A percentile compares a stretch with the other conserved stretches of the same genome.
Evolutionary conservation across 495 filamentous ascomycete genomes (phyloP).

Genomic region (Lasiosphaeria hispida): DNA sequence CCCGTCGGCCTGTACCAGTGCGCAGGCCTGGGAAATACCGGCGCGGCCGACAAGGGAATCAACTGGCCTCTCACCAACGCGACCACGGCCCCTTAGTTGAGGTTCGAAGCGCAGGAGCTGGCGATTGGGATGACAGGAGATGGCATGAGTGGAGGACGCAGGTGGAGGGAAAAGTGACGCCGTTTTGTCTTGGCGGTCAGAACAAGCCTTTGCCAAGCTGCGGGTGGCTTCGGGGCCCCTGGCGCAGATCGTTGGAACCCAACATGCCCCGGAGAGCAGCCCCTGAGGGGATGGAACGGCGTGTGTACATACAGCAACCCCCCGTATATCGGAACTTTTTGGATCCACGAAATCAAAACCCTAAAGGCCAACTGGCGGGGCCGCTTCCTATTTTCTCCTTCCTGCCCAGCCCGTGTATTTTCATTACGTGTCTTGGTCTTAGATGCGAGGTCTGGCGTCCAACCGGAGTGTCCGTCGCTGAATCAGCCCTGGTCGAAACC

Average conservation of each 20-base stretch:
- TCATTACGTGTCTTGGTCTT: too few species aligned
- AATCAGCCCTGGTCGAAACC: too few species aligned
- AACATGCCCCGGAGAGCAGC: neutral
- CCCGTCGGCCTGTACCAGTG: conserved; percentile 52
- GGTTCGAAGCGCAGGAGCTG: neutral
- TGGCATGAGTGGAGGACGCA: neutral
- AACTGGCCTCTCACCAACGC: conserved; percentile 51
- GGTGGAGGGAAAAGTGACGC: neutral
- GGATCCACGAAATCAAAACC: too few species aligned
- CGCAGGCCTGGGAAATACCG: conserved; percentile 47
- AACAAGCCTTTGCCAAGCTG: conserved; percentile 10
- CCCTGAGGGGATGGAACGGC: neutral
- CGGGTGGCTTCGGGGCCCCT: conserved; percentile 5
- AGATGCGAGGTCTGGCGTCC: too few species aligned
- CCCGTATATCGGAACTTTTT: too few species aligned
- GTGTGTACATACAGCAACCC: neutral
- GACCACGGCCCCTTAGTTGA: conserved; percentile 3
- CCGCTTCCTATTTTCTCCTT: too few species aligned
- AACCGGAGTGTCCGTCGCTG: too few species aligned
- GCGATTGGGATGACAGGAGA: neutral
- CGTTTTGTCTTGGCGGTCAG: neutral
- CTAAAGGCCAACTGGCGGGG: too few species aligned
- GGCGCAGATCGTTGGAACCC: neutral
- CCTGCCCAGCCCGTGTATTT: too few species aligned
- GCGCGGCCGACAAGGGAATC: conserved; percentile 52